Conservation (phyloP, 129 eudicot genomes). For the Arctium lappa region DNA sequence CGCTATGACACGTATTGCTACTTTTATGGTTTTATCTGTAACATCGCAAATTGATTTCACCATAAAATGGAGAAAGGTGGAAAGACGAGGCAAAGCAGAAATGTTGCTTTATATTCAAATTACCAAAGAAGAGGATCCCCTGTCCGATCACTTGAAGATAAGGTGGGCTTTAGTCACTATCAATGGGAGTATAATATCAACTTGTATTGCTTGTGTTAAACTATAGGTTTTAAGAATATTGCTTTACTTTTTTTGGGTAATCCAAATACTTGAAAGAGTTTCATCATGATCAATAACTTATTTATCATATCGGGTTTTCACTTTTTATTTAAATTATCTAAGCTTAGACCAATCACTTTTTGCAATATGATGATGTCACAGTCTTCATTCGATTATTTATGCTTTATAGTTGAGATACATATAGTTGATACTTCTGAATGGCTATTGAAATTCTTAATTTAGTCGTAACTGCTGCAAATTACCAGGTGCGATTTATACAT, state of each 20-base stretch:
- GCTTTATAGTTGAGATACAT: not conserved
- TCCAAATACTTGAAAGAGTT: not conserved
- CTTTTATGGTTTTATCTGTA: not conserved
- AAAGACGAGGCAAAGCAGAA: not conserved
- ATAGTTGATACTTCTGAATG: not conserved
- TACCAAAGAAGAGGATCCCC: not conserved
- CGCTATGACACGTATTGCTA: not conserved
- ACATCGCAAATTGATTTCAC: not conserved
- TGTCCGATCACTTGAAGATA: too few relatives aligned
- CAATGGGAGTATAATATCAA: not conserved
- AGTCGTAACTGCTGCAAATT: conserved; percentile 20
- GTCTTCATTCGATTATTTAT: not conserved
- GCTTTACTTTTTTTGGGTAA: not conserved
- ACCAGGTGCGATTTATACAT: conserved; percentile 87
- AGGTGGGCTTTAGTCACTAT: too few relatives aligned
- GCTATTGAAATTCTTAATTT: conserved; percentile 4
- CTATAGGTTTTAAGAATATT: not conserved
- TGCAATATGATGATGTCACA: not conserved
- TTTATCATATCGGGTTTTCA: not conserved
- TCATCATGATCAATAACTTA: not conserved
- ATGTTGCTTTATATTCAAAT: not conserved
- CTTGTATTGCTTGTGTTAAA: not conserved
- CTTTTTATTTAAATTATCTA: not conserved
- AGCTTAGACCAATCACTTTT: not conserved
- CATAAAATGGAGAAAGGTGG: not conserved